phyloP scores from a whole-genome alignment of 1,284 basidiomycete genomes.

The Coniferiporia sulphurascens region DNA sequence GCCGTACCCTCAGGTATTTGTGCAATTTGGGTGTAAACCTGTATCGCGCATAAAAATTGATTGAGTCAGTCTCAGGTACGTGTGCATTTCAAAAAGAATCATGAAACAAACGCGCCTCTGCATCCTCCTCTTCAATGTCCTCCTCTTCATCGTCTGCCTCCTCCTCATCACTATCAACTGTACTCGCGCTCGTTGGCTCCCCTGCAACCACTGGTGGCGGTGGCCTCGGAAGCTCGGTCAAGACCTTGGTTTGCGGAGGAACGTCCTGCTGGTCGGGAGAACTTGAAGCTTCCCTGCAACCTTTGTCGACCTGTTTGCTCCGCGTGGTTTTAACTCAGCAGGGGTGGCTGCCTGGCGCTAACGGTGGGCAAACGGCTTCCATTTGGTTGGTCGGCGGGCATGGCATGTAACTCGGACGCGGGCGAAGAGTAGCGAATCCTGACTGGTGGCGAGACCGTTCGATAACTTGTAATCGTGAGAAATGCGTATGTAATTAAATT shows the following conservation, averaged over 20 bases:
- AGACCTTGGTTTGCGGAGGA: constrained; percentile 35
- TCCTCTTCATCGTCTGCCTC: constrained; percentile 67
- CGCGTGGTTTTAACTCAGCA: constrained; percentile 50
- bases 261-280: constrained; percentile 85
- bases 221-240: constrained; percentile 24
- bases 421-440: neutral
- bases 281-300: constrained; percentile 87
- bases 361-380: constrained; percentile 5
- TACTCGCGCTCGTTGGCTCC: constrained; percentile 35
- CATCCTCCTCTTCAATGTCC: constrained; percentile 39
- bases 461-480: constrained; percentile 15
- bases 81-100: constrained; percentile 3
- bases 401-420: neutral
- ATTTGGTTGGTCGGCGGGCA: constrained; percentile 12
- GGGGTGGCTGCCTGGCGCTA: neutral
- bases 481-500: neutral
- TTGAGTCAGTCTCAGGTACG: constrained; percentile 2
- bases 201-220: constrained; percentile 25
- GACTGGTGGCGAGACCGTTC: constrained; percentile 36
- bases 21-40: constrained; percentile 88
- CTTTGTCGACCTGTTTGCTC: constrained; percentile 84
- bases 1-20: constrained; percentile 94
- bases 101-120: constrained; percentile 50
- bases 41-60: constrained; percentile 7
- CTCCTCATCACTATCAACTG: constrained; percentile 62